A percentile compares a stretch with the other conserved stretches of the same genome.
Conservation (phyloP, 2,329 filamentous ascomycete species). For the Bertia moriformis region DNA sequence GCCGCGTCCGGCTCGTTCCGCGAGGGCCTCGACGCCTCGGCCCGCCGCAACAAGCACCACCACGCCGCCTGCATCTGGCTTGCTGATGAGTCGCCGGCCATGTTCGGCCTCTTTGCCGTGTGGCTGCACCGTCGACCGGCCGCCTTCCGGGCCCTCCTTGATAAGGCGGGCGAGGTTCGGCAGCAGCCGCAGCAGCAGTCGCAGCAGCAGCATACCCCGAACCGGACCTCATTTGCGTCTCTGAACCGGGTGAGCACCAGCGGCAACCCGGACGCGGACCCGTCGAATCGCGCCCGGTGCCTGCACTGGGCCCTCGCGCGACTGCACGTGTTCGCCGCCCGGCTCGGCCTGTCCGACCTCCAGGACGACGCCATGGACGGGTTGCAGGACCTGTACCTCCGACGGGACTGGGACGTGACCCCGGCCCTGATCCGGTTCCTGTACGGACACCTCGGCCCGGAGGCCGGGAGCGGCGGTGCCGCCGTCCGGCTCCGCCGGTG, state of each 20-base stretch:
- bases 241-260: not conserved
- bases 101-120: conserved; percentile 36
- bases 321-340: conserved; percentile 40
- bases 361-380: conserved; percentile 44
- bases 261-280: conserved; percentile 5
- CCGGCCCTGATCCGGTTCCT: conserved; percentile 33
- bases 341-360: conserved; percentile 29
- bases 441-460: conserved; percentile 35
- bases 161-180: conserved; percentile 20
- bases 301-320: conserved; percentile 41
- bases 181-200: conserved; percentile 4
- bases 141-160: conserved; percentile 26
- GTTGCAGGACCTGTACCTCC: conserved; percentile 42
- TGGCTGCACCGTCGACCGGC: conserved; percentile 33
- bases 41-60: conserved; percentile 7
- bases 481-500: conserved; percentile 40
- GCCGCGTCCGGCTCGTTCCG: conserved; percentile 31
- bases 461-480: too few relatives aligned
- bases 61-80: conserved; percentile 15
- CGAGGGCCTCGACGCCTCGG: conserved; percentile 23
- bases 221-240: conserved; percentile 9
- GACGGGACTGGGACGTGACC: conserved; percentile 41
- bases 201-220: too few relatives aligned
- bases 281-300: conserved; percentile 14
- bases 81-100: conserved; percentile 29